Base-by-base conservation (phyloP, 768 basidiomycete genomes). In the Rhodocollybia butyracea region DNA sequence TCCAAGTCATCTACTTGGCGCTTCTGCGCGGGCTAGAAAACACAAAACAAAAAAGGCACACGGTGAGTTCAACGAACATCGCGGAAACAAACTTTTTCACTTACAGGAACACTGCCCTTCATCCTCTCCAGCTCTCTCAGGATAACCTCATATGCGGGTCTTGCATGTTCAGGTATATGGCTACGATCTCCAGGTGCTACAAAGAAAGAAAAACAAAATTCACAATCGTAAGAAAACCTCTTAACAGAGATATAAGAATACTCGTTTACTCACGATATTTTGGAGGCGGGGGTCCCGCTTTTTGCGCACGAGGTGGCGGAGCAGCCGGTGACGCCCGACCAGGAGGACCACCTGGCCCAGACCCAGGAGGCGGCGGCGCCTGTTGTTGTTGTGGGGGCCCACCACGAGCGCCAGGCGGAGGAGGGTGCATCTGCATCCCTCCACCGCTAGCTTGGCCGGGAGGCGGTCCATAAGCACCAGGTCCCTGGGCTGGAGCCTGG, bases 1-100 rank as follows among this genome's bases (percentile, higher is more conserved):
- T 95, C 93, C 4, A 94, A 79, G 62, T 96, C 94, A 48, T 93
- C 92, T 0, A 83, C 84, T 60, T 94, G 77, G 31, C 91, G 86
- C 67, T 87, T 89, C 75, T 95, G 89, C 63, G 87, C 83, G 4
- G 89, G 80, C 90, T 94, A 21, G 22, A 36, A 30, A n/a, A 3
- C 31, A 21, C 21, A n/a, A 40, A 41, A 46, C 42, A 2, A 47
- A 29, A 45, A 47, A 57, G 13, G n/a, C n/a, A 27, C 22, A 5
- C 13, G 19, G 24, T 32, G 7, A 34, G 21, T 11, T 31, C 5
- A 51, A 15, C 4, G 34, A 10, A 21, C 19, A n/a, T 15, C 5
- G 34, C 6, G 10, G 21, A 22, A 15, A 21, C 27, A 15, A 19
- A 11, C n/a, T 15, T 10, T 12, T 15, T 36, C 21, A 80, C 86